These are phyloP conservation scores for Botrytis sinoallii DNA, from an alignment of 2,329 filamentous ascomycete genomes.

Conservation along the genomic window DNA sequence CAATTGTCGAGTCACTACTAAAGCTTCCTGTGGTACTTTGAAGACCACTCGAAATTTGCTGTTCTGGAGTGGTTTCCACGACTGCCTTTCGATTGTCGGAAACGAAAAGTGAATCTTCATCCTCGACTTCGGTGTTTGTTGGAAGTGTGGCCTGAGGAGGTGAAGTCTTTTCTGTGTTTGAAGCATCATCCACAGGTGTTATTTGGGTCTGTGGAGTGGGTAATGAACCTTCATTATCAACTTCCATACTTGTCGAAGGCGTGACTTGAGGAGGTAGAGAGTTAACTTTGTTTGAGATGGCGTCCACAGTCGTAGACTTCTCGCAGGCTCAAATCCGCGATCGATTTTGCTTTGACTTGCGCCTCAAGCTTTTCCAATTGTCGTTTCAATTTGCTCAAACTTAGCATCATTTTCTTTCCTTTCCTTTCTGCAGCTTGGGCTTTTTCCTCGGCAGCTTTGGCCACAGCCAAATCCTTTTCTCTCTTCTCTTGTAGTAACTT, in stretches of 20 bases:
- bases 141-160: not conserved
- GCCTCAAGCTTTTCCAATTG: not conserved
- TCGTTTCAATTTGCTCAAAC: not conserved
- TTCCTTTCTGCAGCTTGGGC: conserved; percentile 9
- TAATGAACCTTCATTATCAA: not conserved
- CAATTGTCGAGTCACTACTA: not conserved
- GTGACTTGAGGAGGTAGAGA: not conserved
- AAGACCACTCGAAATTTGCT: too few species aligned
- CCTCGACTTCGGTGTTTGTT: conserved; percentile 7
- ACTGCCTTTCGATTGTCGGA: not conserved
- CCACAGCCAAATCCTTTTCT: conserved; percentile 15
- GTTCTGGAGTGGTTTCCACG: not conserved
- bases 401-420: not conserved
- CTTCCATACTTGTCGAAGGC: not conserved
- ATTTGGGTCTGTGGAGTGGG: not conserved
- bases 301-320: not conserved
- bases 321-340: not conserved
- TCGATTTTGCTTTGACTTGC: not conserved
- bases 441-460: conserved; percentile 13
- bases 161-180: not conserved
- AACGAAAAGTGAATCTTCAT: conserved; percentile 24
- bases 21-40: not conserved
- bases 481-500: conserved; percentile 17
- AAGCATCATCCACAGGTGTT: not conserved
- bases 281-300: too few species aligned